phyloP scores from a whole-genome alignment of 2,329 filamentous ascomycete genomes.

The Aspergillus candidus region DNA sequence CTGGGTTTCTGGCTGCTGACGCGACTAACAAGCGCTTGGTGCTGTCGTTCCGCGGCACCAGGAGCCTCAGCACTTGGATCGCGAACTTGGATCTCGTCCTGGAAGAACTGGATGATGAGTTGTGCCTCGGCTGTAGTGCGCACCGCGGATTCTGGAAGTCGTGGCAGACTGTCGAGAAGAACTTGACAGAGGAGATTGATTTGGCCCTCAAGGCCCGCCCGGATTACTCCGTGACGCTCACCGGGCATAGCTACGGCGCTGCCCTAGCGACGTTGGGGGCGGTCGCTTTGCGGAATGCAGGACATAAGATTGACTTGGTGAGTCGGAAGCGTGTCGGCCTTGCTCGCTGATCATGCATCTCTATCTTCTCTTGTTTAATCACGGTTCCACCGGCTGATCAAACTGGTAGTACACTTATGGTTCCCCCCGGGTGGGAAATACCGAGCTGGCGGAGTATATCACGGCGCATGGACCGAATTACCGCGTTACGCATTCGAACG shows the following conservation, averaged over 20 bases:
- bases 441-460: slow-evolving; percentile 33
- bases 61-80: slow-evolving; percentile 27
- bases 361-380: too few species aligned
- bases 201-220: slow-evolving; percentile 28
- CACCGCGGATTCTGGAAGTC: slow-evolving; percentile 45
- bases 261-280: slow-evolving; percentile 47
- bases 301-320: slow-evolving; percentile 39
- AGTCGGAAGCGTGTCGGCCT: slow-evolving; percentile 13
- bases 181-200: slow-evolving; percentile 35
- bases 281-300: slow-evolving; percentile 39
- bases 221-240: slow-evolving; percentile 39
- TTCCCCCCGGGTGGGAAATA: slow-evolving; percentile 39
- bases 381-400: slow-evolving; percentile 1
- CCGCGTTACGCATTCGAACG: slow-evolving; percentile 35
- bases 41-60: slow-evolving; percentile 33
- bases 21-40: slow-evolving; percentile 36
- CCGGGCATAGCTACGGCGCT: slow-evolving; percentile 48
- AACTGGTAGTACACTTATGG: slow-evolving; percentile 37
- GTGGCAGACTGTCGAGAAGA: slow-evolving; percentile 36
- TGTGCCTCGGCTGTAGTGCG: slow-evolving; percentile 42
- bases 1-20: slow-evolving; percentile 45
- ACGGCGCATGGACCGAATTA: slow-evolving; percentile 31
- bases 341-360: too few species aligned
- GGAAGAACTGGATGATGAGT: slow-evolving; percentile 25
- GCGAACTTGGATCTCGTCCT: slow-evolving; percentile 27